A percentile compares a stretch with the other conserved stretches of the same genome.
phyloP scores from a whole-genome alignment of 1,139 yeast genomes.

The Suhomyces panamericanus region DNA sequence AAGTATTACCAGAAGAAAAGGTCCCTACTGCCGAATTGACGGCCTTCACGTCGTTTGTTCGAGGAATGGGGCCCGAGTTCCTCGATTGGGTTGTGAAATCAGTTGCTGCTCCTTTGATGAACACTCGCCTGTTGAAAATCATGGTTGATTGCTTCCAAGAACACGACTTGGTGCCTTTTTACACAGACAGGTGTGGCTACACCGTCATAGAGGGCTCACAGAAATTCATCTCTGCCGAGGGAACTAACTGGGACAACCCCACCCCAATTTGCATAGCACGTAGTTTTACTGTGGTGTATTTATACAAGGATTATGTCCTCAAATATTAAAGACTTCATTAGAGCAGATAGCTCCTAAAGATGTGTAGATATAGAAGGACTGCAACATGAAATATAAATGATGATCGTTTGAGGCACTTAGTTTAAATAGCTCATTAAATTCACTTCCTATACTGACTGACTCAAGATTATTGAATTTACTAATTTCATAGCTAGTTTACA shows the following conservation, averaged over 20 bases:
- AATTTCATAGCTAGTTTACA: no score
- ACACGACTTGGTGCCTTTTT: slow-evolving; percentile 40
- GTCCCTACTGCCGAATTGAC: not conserved
- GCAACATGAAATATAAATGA: no score
- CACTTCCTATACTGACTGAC: no score
- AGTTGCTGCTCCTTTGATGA: not conserved
- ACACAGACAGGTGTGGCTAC: slow-evolving; percentile 44
- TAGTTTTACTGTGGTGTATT: not conserved
- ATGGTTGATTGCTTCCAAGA: slow-evolving; percentile 1
- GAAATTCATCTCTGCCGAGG: not conserved
- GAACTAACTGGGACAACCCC: not conserved
- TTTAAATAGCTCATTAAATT: no score
- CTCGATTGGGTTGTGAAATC: not conserved
- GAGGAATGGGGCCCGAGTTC: not conserved
- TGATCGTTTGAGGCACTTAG: no score
- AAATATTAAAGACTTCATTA: no score
- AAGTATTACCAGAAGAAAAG: slow-evolving; percentile 21
- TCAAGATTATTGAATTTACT: no score
- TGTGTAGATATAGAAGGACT: no score
- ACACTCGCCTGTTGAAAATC: not conserved
- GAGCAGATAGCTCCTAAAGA: no score
- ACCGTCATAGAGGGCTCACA: not conserved
- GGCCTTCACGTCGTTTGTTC: not conserved
- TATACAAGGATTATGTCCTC: not conserved
- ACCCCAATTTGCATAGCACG: not conserved